phyloP scores from a whole-genome alignment of 352 stramenopile genomes.

The Hyaloperonospora arabidopsidis region DNA sequence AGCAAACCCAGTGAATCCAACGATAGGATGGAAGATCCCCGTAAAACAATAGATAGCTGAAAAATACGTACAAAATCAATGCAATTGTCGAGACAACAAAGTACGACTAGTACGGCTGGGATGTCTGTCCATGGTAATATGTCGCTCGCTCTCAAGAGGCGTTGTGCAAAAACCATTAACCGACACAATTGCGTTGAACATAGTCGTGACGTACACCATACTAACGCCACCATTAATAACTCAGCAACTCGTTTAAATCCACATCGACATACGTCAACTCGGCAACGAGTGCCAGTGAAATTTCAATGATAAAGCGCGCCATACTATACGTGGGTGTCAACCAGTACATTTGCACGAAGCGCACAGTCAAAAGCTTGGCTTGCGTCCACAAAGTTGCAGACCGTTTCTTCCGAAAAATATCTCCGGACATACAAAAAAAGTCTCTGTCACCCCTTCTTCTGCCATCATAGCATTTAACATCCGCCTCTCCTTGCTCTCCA shows the following conservation, averaged over 20 bases:
- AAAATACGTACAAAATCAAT: constrained; percentile 62
- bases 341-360: constrained; percentile 40
- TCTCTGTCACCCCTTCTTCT: constrained; percentile 14
- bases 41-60: constrained; percentile 34
- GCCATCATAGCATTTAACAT: constrained; percentile 16
- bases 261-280: constrained; percentile 19
- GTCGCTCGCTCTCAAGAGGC: constrained; percentile 24
- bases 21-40: constrained; percentile 38
- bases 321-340: constrained; percentile 80
- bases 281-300: constrained; percentile 49
- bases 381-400: constrained; percentile 24
- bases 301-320: constrained; percentile 48
- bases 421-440: constrained; percentile 13
- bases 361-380: constrained; percentile 22
- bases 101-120: constrained; percentile 83
- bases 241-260: constrained; percentile 14
- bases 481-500: constrained; percentile 22
- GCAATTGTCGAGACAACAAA: constrained; percentile 61
- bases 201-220: constrained; percentile 29
- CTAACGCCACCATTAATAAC: constrained; percentile 42
- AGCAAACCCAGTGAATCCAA: constrained; percentile 34
- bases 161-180: constrained; percentile 60
- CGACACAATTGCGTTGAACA: constrained; percentile 61
- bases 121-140: constrained; percentile 73
- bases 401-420: constrained; percentile 31